Evolutionary conservation across 2,329 filamentous ascomycete genomes (phyloP), one percentile per base, ranked within the genome.

Genomic region (Cladophialophora chaetospira): DNA sequence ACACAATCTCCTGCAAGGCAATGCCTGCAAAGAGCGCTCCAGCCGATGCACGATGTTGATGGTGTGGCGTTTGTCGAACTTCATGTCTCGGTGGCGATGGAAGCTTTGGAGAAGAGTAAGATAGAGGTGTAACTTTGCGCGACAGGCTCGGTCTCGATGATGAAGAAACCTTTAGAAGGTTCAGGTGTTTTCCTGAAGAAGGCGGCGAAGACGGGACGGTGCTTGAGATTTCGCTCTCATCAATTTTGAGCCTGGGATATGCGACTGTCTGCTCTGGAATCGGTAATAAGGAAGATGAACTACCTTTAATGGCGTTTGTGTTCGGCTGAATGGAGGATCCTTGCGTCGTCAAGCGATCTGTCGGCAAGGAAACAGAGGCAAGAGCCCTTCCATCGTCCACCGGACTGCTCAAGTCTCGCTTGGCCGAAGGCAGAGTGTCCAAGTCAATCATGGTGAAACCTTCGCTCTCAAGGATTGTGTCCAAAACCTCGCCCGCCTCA

Each of bases 361-460:
- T 23, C n/a, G 35, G 21, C 23, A 15, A 15, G 13, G 38, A 21
- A 45, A 45, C 31, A 5, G 40, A 28, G 21, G 31, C 19, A 3
- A 19, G 21, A n/a, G 45, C 19, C 19, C n/a, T 21, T 43, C 11
- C 55, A 11, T 23, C 38, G 3, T 55, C 43, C 35, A 43, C 26
- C 15, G 52, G 50, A 17, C 50, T 62, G 55, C 47, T 66, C 23
- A 52, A 46, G 44, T 49, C 57, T 31, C 60, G 63, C 60, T 73
- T 73, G 19, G 77, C 72, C 2, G 79, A 82, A 4, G 78, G 78
- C 19, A 82, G 68, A 2, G 79, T 79, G 55, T 80, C 76, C 42
- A 82, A 68, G 10, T 80, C 82, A 44, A 82, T 79, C 78, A 82
- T 81, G 55, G 79, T 82, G 58, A 82, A 82, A 2, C 77, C 80